Evolutionary conservation across 495 filamentous ascomycete genomes (phyloP).

Genomic region (Penicillium odoratum): DNA sequence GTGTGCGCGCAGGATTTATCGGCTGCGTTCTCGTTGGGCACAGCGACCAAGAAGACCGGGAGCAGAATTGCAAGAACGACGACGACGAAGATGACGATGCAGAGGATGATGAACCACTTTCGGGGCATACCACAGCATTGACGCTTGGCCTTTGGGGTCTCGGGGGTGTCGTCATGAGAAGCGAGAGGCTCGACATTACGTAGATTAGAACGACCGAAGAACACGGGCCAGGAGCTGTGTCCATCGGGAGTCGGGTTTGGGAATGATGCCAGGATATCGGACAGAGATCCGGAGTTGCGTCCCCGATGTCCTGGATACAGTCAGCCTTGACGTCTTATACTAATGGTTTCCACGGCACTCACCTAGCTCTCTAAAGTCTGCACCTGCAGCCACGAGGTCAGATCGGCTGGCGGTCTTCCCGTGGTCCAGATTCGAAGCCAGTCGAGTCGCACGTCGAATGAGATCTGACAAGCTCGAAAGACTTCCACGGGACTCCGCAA

Average conservation of each 20-base stretch:
- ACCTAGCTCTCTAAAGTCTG: conserved; percentile 32
- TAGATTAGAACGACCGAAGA: conserved; percentile 38
- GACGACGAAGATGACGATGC: conserved; percentile 69
- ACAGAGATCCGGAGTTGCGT: conserved; percentile 65
- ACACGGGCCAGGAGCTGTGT: conserved; percentile 42
- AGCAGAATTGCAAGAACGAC: conserved; percentile 86
- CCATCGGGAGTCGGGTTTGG: conserved; percentile 70
- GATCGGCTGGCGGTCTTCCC: conserved; percentile 79
- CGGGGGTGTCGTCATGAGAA: conserved; percentile 22
- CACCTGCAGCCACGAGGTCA: conserved; percentile 37
- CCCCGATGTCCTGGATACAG: conserved; percentile 25
- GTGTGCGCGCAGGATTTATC: conserved; percentile 51
- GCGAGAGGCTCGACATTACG: conserved; percentile 35
- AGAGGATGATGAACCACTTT: conserved; percentile 72
- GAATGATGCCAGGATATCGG: conserved; percentile 89
- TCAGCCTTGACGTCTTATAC: neutral
- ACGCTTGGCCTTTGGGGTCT: conserved; percentile 26
- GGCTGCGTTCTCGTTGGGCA: conserved; percentile 54
- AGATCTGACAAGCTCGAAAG: conserved; percentile 89
- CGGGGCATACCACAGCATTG: conserved; percentile 78
- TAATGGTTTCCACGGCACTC: conserved; percentile 6
- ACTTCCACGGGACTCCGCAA: conserved; percentile 80
- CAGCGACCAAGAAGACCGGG: conserved; percentile 77
- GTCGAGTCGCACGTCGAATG: conserved; percentile 80
- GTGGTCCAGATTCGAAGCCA: conserved; percentile 85